Percentiles rank a stretch among this genome's conserved stretches.
phyloP scores from a whole-genome alignment of 345 rosid species.

The Moricandia arvensis region DNA sequence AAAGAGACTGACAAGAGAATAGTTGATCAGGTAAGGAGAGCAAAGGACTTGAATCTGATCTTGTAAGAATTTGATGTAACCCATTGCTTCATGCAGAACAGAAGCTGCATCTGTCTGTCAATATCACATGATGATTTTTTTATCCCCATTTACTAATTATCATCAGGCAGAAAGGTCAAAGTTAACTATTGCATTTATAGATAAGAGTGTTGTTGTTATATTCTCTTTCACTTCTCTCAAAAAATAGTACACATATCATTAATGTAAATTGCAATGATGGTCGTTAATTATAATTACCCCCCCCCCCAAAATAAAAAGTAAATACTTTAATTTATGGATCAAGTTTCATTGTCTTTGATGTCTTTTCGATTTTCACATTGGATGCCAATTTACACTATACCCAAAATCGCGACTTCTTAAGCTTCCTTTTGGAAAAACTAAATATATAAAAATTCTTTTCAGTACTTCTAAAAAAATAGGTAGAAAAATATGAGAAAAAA shows the following conservation, averaged over 20 bases:
- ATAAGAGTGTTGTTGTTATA: background rate
- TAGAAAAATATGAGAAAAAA: background rate
- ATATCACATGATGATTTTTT: background rate
- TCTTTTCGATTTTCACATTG: conserved; percentile 35
- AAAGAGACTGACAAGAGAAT: conserved; percentile 25
- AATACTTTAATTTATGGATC: conserved; percentile 18
- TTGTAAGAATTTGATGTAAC: conserved; percentile 88
- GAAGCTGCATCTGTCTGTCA: conserved; percentile 93
- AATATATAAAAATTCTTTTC: conserved; percentile 5
- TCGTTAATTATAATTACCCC: conserved; percentile 11
- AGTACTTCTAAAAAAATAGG: background rate
- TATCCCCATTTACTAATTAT: background rate
- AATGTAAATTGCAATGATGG: conserved; percentile 13
- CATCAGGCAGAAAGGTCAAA: conserved; percentile 19
- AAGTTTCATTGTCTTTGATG: conserved; percentile 30
- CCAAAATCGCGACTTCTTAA: conserved; percentile 43
- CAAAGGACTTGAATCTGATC: conserved; percentile 88
- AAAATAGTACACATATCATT: conserved; percentile 13
- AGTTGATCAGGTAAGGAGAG: conserved; percentile 71
- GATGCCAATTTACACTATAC: conserved; percentile 33
- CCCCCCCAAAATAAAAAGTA: background rate
- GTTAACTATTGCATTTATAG: conserved; percentile 10
- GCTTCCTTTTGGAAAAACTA: conserved; percentile 35
- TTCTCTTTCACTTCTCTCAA: conserved; percentile 12
- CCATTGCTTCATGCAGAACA: conserved; percentile 96